Base-by-base conservation (phyloP, 1,139 yeast genomes). In the Magnusiomyces paraingens region DNA sequence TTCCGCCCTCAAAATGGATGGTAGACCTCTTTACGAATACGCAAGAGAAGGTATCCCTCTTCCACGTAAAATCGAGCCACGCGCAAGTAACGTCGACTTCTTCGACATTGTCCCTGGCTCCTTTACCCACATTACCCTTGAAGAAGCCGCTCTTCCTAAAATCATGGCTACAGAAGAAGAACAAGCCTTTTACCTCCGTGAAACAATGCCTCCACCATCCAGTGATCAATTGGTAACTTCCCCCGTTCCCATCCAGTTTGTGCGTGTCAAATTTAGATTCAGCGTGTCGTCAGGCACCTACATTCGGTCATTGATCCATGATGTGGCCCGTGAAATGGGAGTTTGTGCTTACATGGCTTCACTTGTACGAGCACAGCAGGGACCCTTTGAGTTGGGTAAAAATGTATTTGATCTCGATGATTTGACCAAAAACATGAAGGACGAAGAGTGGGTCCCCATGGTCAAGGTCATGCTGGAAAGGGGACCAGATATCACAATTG, bases 261-360 rank as follows among this genome's bases (percentile, higher is more conserved):
- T 32, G 3, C 6, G 18, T 55, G 63, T 90, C 41, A 93, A 86
- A 62, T 79, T 93, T 61, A 78, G 78, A 12, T 81, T 95, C 12
- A 80, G 81, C 48, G 99, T 93, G 0, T 86, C 96, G 0, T 89
- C 98, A 0, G 99, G 99, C 1, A 93, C 99, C 0, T 94, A 94
- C 64, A 91, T 94, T 51, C 78, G 99, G 61, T 86, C 97, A 15
- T 73, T 94, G 55, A 77, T 93, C 49, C 89, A 95, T 69, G 99
- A 94, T 64, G 77, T 88, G 50, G 98, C 96, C 1, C 79, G 87
- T 58, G 85, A 93, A 0, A 72, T 91, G 66, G 84, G 84, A 17
- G 81, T 91, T 0, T 82, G 90, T 17, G 90, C 96, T 0, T 91
- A 89, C 65, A 91, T 94, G 96, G 96, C 86, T 10, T 84, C 83